Conservation (phyloP, 2,329 filamentous ascomycete species). For the Penicillium aurantiogriseum region DNA sequence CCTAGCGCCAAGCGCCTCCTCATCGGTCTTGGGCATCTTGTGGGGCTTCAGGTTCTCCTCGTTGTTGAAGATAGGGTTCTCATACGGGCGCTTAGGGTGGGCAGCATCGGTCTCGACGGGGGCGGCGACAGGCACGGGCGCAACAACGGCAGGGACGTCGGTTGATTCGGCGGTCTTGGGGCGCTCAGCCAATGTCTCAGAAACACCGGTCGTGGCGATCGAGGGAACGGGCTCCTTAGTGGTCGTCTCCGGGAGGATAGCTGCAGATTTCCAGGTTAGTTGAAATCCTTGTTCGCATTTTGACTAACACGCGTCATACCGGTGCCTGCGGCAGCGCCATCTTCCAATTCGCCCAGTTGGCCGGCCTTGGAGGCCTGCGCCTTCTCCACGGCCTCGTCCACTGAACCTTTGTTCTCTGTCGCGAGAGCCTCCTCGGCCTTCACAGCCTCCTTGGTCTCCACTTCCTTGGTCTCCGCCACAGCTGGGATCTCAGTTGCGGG, state of each 20-base stretch:
- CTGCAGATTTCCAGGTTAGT: constrained; percentile 9
- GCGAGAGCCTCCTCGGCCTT: constrained; percentile 10
- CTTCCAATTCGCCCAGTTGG: constrained; percentile 17
- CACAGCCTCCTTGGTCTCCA: constrained; percentile 8
- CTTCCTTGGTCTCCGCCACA: constrained; percentile 13
- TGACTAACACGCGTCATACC: constrained; percentile 15
- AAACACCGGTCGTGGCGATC: constrained; percentile 6
- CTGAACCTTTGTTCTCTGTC: constrained; percentile 10
- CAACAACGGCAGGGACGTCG: constrained; percentile 5
- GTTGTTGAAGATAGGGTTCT: constrained; percentile 33
- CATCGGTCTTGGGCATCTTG: constrained; percentile 39
- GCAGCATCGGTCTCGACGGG: constrained; percentile 19
- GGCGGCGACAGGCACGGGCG: constrained; percentile 2
- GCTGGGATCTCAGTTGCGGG: constrained; percentile 7
- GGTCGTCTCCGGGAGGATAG: constrained; percentile 21
- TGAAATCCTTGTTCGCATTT: background rate
- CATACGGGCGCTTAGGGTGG: constrained; percentile 38
- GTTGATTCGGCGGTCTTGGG: constrained; percentile 16
- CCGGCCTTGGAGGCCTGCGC: constrained; percentile 24
- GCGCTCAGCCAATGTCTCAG: constrained; percentile 11
- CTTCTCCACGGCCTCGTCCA: constrained; percentile 25
- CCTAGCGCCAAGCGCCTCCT: constrained; percentile 21
- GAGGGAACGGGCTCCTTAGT: constrained; percentile 23
- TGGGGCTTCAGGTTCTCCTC: constrained; percentile 31
- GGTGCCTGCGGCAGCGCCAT: constrained; percentile 15